Percentiles rank a stretch among this genome's conserved stretches.
phyloP scores from a whole-genome alignment of 2,329 filamentous ascomycete genomes.

The Grosmannia serpens region DNA sequence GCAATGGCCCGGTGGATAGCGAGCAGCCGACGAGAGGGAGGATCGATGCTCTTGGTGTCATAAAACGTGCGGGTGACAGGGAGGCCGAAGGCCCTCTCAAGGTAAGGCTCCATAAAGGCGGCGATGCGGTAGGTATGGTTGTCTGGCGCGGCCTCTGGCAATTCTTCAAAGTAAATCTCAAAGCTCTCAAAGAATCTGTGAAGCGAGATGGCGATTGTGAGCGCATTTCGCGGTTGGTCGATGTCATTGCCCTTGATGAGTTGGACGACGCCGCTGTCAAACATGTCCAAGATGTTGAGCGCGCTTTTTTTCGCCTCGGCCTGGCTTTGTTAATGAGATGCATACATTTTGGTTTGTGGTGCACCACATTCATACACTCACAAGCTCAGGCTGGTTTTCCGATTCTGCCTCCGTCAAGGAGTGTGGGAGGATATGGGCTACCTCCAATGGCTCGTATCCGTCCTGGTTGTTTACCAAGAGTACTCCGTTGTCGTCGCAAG shows the following conservation, averaged over 20 bases:
- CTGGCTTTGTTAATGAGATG: too few relatives aligned
- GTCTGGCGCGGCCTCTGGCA: too few relatives aligned
- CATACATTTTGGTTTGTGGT: too few relatives aligned
- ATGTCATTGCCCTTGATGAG: not conserved
- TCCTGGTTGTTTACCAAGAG: not conserved
- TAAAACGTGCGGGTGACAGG: constrained; percentile 20
- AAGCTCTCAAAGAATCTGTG: not conserved
- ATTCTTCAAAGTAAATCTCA: not conserved
- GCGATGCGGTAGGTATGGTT: too few relatives aligned
- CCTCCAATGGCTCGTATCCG: not conserved
- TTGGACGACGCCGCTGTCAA: not conserved
- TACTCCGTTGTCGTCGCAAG: not conserved
- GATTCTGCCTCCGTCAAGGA: not conserved
- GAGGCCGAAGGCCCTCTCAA: too few relatives aligned
- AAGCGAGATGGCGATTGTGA: not conserved
- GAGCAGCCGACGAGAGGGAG: constrained; percentile 21
- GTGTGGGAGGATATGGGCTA: not conserved
- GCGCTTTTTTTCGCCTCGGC: not conserved
- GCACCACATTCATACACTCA: too few relatives aligned
- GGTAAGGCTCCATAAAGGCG: too few relatives aligned
- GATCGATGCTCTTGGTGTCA: constrained; percentile 15
- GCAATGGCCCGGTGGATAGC: constrained; percentile 21
- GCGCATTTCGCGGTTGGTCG: not conserved
- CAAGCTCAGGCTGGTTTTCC: too few relatives aligned
- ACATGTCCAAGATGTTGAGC: not conserved